Evolutionary conservation across 1,139 yeast genomes (phyloP), one percentile per base, ranked within the genome.

Genomic region (Sporopachydermia cereana): DNA sequence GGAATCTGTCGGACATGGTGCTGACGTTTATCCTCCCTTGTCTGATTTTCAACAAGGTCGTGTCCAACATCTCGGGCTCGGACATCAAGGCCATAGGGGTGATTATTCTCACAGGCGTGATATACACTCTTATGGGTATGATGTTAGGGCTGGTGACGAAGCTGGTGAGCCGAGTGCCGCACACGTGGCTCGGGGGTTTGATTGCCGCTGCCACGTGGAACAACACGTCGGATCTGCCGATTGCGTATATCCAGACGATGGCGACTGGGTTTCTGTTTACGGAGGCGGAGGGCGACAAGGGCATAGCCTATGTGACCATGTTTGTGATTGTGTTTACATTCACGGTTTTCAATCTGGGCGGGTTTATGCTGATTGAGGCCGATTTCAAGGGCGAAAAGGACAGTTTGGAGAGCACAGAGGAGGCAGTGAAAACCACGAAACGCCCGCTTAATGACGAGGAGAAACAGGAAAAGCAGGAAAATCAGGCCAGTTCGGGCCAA

Each of bases 291-390:
- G 85, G 86, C 27, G 74, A 76, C 48, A 74, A 75, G 53, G 97
- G 97, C 14, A 84, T 84, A 27, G 95, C 96, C 0, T 86, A 84
- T 60, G 81, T 85, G 20, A 81, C 89, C 58, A 80, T 89, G 42
- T 85, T 80, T 55, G 67, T 84, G 47, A 83, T 88, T 3, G 71
- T 82, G 30, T 91, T 84, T 58, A 67, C 81, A 34, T 60, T 84
- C 22, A 69, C 74, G 53, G 81, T 85, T 52, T 89, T 88, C 63
- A 82, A 84, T 52, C 60, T 82, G 41, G 96, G 96, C 2, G 74
- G 88, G 2, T 81, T 77, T 59, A 68, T 77, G 48, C 61, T 86
- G 47, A 71, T 86, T n/a, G 82, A 77, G 45, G 64, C 76, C 62
- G 96, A 88, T 59, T 83, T 85, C 56, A 63, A 70, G 43, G 70